Evolutionary conservation across 164 flowering plant genomes (phyloP).

Genomic region (Euptelea pleiosperma): DNA sequence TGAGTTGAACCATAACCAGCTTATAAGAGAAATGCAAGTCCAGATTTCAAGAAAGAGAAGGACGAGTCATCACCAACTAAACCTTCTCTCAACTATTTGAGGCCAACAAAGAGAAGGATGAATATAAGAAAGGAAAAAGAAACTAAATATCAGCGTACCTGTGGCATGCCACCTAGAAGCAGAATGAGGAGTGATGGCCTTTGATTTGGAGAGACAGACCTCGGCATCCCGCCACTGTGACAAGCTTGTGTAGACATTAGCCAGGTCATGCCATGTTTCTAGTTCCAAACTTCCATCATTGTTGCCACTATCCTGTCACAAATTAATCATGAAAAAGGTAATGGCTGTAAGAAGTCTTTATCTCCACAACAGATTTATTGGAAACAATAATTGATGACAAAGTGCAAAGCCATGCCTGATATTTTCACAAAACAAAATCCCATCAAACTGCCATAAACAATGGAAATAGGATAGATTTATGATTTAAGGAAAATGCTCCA

Average conservation of each 20-base stretch:
- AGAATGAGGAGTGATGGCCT: constrained; percentile 56
- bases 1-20: too few relatives aligned
- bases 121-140: neutral
- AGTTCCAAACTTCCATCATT: constrained; percentile 56
- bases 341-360: neutral
- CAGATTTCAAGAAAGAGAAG: too few relatives aligned
- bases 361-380: neutral
- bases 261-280: constrained; percentile 95
- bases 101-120: too few relatives aligned
- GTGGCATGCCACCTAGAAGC: constrained; percentile 73
- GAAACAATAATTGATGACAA: neutral
- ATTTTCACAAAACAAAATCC: too few relatives aligned
- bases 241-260: constrained; percentile 65
- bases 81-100: too few relatives aligned
- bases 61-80: too few relatives aligned
- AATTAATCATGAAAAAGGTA: constrained; percentile 3
- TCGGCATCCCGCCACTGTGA: constrained; percentile 93
- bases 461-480: too few relatives aligned
- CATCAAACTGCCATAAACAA: too few relatives aligned
- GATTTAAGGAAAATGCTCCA: too few relatives aligned
- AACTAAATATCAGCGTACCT: constrained; percentile 43
- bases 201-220: constrained; percentile 69
- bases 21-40: too few relatives aligned
- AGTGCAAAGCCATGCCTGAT: too few relatives aligned
- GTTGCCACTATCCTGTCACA: constrained; percentile 38